A percentile compares a stretch with the other conserved stretches of the same genome.
Evolutionary conservation across 129 eudicot species (phyloP).

Genomic region (Artemisia annua): DNA sequence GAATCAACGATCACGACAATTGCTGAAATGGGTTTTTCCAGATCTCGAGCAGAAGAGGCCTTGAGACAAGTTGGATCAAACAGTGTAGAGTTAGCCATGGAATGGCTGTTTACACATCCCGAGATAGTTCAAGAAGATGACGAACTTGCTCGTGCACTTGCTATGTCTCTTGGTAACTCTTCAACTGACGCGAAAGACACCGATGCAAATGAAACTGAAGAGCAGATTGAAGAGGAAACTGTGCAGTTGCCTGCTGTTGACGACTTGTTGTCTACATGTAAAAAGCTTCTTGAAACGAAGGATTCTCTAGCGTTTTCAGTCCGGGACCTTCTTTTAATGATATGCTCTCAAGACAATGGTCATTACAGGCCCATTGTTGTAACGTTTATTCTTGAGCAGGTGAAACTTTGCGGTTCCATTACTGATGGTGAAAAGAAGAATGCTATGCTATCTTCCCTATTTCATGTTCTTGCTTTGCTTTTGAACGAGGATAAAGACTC

Average conservation of each 20-base stretch:
- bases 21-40: conserved; percentile 96
- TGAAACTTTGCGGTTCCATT: conserved; percentile 59
- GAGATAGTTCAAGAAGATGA: conserved; percentile 95
- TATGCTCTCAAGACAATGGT: conserved; percentile 93
- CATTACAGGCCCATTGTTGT: conserved; percentile 66
- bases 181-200: conserved; percentile 74
- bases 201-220: conserved; percentile 39
- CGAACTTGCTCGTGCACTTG: conserved; percentile 99
- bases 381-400: conserved; percentile 71
- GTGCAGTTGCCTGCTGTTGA: conserved; percentile 84
- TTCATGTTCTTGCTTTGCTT: conserved; percentile 87
- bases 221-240: conserved; percentile 64
- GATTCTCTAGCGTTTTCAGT: conserved; percentile 88
- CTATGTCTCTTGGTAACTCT: conserved; percentile 95
- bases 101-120: conserved; percentile 93
- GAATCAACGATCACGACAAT: conserved; percentile 86
- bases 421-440: conserved; percentile 57
- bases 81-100: conserved; percentile 99
- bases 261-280: conserved; percentile 73
- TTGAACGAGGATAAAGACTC: conserved; percentile 84
- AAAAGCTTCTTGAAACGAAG: conserved; percentile 74
- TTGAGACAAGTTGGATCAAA: conserved; percentile 93
- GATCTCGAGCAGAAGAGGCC: conserved; percentile 96
- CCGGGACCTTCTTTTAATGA: conserved; percentile 81
- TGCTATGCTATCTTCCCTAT: conserved; percentile 60